Conservation (phyloP, 1,284 basidiomycete genomes). For the Anthracocystis panici-leucophaei region DNA sequence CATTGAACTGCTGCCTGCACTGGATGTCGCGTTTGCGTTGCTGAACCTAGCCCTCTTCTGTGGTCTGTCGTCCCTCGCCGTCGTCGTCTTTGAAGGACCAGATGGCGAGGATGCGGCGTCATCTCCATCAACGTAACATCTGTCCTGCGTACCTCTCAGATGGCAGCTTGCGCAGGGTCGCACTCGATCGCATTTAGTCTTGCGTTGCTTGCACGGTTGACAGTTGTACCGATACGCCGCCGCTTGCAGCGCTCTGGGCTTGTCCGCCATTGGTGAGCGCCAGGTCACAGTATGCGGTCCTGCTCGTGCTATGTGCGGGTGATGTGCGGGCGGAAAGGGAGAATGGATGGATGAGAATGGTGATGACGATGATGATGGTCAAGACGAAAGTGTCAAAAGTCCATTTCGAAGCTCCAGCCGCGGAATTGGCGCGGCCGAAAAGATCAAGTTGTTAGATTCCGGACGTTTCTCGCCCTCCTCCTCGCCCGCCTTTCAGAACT, state of each 20-base stretch:
- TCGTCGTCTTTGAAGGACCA: neutral
- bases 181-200: slow-evolving; percentile 52
- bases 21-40: neutral
- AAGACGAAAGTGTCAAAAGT: neutral
- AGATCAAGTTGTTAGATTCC: neutral
- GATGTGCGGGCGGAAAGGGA: neutral
- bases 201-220: slow-evolving; percentile 50
- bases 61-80: neutral
- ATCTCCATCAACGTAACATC: slow-evolving; percentile 23
- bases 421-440: slow-evolving; percentile 20
- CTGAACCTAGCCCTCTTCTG: slow-evolving; percentile 13
- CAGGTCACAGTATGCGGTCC: neutral
- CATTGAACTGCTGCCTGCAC: neutral
- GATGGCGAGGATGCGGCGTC: neutral
- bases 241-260: slow-evolving; percentile 23
- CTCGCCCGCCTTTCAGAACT: neutral
- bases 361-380: slow-evolving; percentile 7
- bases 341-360: slow-evolving; percentile 7
- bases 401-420: slow-evolving; percentile 1
- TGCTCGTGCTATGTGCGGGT: neutral
- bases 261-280: slow-evolving; percentile 16
- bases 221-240: slow-evolving; percentile 47
- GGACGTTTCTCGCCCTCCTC: neutral
- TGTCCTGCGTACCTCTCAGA: slow-evolving; percentile 30
- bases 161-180: slow-evolving; percentile 43